A percentile compares a stretch with the other conserved stretches of the same genome.
Conservation (phyloP, 257 asterid genomes). For the Solanum medicagineum region DNA sequence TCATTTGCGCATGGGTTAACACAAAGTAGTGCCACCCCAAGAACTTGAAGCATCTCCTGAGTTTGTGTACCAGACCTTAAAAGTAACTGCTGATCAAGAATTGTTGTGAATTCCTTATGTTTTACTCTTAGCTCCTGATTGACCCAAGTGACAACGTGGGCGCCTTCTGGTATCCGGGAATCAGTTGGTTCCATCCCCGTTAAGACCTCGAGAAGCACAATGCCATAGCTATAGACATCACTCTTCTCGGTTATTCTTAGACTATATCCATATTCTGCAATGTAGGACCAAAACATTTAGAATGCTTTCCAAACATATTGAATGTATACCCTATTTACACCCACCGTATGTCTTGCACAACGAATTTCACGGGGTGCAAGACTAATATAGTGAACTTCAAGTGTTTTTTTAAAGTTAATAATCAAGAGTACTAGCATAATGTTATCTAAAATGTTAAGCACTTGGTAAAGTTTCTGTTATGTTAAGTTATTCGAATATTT, state of each 20-base stretch:
- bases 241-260: conserved; percentile 63
- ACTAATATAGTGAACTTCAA: neutral
- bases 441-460: neutral
- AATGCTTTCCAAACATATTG: neutral
- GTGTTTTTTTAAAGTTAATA: neutral
- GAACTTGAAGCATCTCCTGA: conserved; percentile 68
- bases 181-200: conserved; percentile 74
- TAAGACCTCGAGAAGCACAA: conserved; percentile 62
- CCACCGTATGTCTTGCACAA: neutral
- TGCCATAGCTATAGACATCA: conserved; percentile 61
- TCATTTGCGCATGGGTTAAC: conserved; percentile 44
- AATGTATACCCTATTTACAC: neutral
- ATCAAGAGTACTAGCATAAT: neutral
- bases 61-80: conserved; percentile 41
- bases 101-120: conserved; percentile 38
- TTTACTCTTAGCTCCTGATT: conserved; percentile 32
- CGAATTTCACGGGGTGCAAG: neutral
- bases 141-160: conserved; percentile 50
- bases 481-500: neutral
- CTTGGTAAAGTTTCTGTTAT: neutral
- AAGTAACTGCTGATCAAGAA: conserved; percentile 51
- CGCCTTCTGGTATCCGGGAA: conserved; percentile 48
- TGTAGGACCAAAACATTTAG: neutral
- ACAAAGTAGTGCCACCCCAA: conserved; percentile 63
- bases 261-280: conserved; percentile 73